Base-by-base conservation (phyloP, 805 yeast genomes). In the Dipodascus albidus region DNA sequence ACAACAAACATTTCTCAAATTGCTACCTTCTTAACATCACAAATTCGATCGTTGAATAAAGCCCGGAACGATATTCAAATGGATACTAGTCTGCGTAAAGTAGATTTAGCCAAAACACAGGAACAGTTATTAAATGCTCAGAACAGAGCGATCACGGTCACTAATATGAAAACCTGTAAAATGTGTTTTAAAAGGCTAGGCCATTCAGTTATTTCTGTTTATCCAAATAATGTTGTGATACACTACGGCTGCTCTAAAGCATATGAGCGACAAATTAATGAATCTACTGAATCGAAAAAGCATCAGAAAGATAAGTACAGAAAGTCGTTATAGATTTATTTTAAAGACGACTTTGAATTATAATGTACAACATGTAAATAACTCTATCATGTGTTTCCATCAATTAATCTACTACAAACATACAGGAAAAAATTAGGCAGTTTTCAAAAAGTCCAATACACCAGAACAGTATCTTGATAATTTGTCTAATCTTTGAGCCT, bases 381-480 rank as follows among this genome's bases (percentile, higher is more conserved):
- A 6, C n/a, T 6, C n/a, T 6, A 19, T 38, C 17, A n/a, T 6
- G 44, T 11, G 44, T 4, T 17, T 14, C 17, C n/a, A 15, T n/a
- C n/a, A 38, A 6, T n/a, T 14, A 6, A 38, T n/a, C 20, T 6
- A 38, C 44, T 27, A 27, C 11, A 11, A 6, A 27, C 11, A 44
- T 6, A 14, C 11, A 21, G 42, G 11, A 44, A 24, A 14, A 27
- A 8, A 35, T 48, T 33, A 24, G 48, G 23, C 21, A 50, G 21
- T 20, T 35, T 68, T 50, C 50, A 87, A 72, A 61, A 86, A 81
- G 58, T 74, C 76, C 31, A 85, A 70, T 17, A 89, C 88, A 54
- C 95, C 90, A 1, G 93, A 76, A 67, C 96, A 87, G 67, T 81
- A 87, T 64, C 88, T 85, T 42, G 80, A 79, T 55, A 86, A 67